These are phyloP conservation scores for Pestalotiopsis sp. DNA, from an alignment of 2,329 filamentous ascomycete species.

Conservation along the genomic window DNA sequence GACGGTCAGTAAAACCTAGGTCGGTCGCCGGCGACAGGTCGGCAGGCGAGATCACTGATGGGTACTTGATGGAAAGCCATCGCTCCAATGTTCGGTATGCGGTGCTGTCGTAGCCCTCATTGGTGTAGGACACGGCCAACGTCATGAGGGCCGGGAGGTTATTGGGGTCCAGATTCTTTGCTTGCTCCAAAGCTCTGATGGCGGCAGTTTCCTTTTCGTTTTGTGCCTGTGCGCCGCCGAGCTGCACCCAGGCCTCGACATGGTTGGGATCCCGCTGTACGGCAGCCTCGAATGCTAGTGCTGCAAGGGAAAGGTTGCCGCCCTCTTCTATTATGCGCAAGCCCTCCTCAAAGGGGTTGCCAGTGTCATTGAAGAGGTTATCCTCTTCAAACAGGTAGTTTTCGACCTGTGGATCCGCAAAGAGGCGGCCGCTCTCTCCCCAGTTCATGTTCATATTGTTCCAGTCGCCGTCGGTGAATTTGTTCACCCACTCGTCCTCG, in stretches of 20 bases:
- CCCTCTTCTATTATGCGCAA: slow-evolving; percentile 91
- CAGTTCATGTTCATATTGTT: slow-evolving; percentile 70
- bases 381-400: slow-evolving; percentile 95
- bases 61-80: slow-evolving; percentile 96
- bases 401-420: slow-evolving; percentile 76
- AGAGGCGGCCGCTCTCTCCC: slow-evolving; percentile 45
- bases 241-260: slow-evolving; percentile 89
- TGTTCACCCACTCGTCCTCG: slow-evolving; percentile 62
- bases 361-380: slow-evolving; percentile 81
- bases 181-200: slow-evolving; percentile 90
- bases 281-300: slow-evolving; percentile 93
- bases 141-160: slow-evolving; percentile 94
- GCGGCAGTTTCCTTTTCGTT: slow-evolving; percentile 98
- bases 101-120: slow-evolving; percentile 97
- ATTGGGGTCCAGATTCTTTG: slow-evolving; percentile 82
- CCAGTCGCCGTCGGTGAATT: slow-evolving; percentile 82
- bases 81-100: slow-evolving; percentile 95
- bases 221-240: slow-evolving; percentile 91
- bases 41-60: slow-evolving; percentile 73
- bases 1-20: slow-evolving; percentile 91
- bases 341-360: slow-evolving; percentile 90
- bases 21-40: slow-evolving; percentile 77
- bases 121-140: slow-evolving; percentile 94
- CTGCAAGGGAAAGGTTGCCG: slow-evolving; percentile 90
- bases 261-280: slow-evolving; percentile 88